Evolutionary conservation across 2,329 filamentous ascomycete species (phyloP), one percentile per base, ranked within the genome.

Genomic region (Aspergillus awamori): DNA sequence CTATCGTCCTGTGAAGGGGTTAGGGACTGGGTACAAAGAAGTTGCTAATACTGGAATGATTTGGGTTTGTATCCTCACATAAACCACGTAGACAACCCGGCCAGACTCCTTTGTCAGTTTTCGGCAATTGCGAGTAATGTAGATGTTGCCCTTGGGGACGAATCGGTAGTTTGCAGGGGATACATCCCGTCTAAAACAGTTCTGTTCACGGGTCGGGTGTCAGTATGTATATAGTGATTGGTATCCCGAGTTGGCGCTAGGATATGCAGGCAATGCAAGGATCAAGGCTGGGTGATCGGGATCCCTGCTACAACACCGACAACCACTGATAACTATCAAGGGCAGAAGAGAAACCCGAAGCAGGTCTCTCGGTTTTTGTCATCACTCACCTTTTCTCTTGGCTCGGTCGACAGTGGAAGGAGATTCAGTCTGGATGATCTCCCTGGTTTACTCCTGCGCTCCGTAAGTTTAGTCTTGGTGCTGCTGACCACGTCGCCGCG

Each of bases 51-150:
- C n/a, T 15, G 17, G 26, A 22, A 13, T 36, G 11, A 13, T 36
- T 36, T 36, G 33, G 33, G 33, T 36, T 36, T 36, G 22, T 8
- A 22, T 26, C 63, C 72, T 69, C 63, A 79, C 77, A 53, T 74
- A 78, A 59, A 79, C 72, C 3, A 73, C 67, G 53, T 77, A 79
- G 20, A 80, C 73, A 8, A 65, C 59, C 28, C 63, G 65, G 5
- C 62, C 53, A 5, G 69, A 66, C 39, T 73, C 70, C 57, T 76
- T 77, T 10, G 76, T 79, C 26, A 70, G 70, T 30, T 60, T 66
- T 22, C 77, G 74, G 57, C 78, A 80, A 57, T 79, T 69, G 13
- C 77, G 72, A n/a, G 79, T 80, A 15, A 80, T 65, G 63, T 80
- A 81, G 28, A 76, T 68, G 59, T 80, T 69, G 11, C 79, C 79